Conservation (phyloP, 805 yeast genomes). For the Ascoidea rubescens region DNA sequence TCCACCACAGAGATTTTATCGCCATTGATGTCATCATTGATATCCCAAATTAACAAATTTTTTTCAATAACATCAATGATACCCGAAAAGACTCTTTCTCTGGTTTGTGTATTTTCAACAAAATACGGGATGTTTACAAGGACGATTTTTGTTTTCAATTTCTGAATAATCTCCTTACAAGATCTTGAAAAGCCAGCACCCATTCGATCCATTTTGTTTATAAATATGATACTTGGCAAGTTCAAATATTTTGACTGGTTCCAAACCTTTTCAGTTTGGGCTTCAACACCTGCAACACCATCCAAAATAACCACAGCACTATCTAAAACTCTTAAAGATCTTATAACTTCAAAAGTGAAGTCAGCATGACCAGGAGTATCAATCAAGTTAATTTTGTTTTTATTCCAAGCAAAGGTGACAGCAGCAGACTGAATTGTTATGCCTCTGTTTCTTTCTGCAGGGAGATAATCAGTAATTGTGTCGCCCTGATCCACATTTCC, state of each 20-base stretch:
- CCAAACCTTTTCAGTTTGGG: conserved; percentile 98
- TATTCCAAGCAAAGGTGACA: conserved; percentile 77
- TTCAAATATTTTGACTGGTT: conserved; percentile 53
- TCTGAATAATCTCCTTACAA: conserved; percentile 67
- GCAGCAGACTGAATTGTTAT: conserved; percentile 97
- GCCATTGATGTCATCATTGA: conserved; percentile 26
- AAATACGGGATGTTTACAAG: conserved; percentile 72
- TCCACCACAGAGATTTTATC: conserved; percentile 33
- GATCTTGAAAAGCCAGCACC: conserved; percentile 94
- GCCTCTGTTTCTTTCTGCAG: conserved; percentile 85
- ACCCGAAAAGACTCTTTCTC: conserved; percentile 39
- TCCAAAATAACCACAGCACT: conserved; percentile 90
- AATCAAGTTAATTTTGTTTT: conserved; percentile 59
- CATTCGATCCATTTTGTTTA: conserved; percentile 92
- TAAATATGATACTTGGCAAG: conserved; percentile 68
- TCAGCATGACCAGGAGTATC: conserved; percentile 99
- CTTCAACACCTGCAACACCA: conserved; percentile 96
- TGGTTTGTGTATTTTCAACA: conserved; percentile 23
- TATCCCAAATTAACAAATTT: conserved; percentile 34
- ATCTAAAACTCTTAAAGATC: conserved; percentile 83
- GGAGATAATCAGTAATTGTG: conserved; percentile 84
- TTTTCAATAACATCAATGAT: conserved; percentile 62
- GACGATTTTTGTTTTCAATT: conserved; percentile 60
- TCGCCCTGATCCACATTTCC: conserved; percentile 97
- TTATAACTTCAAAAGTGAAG: conserved; percentile 84